Conservation (phyloP, 2,329 filamentous ascomycete species). For the Pseudopyricularia javanii region DNA sequence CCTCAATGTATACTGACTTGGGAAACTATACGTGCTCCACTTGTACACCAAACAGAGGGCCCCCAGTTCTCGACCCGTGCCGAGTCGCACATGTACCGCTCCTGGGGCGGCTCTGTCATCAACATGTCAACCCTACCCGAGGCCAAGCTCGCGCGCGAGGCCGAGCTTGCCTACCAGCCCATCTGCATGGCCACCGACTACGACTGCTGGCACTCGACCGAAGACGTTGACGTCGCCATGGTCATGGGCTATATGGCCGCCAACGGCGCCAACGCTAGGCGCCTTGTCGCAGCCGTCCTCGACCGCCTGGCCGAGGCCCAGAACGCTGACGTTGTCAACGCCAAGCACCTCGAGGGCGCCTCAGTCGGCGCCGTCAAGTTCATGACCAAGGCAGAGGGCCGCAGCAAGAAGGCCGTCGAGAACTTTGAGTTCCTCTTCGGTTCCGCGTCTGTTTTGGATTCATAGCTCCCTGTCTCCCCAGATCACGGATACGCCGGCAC, state of each 20-base stretch:
- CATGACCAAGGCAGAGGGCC: slow-evolving; percentile 70
- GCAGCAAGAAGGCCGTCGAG: slow-evolving; percentile 62
- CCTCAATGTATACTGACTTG: slow-evolving; percentile 1
- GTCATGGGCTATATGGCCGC: slow-evolving; percentile 94
- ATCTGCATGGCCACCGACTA: slow-evolving; percentile 99
- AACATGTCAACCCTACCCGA: slow-evolving; percentile 97
- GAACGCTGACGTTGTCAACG: slow-evolving; percentile 61
- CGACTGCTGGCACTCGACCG: slow-evolving; percentile 86
- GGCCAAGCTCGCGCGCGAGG: slow-evolving; percentile 90
- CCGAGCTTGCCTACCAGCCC: slow-evolving; percentile 94
- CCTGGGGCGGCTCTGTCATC: slow-evolving; percentile 88
- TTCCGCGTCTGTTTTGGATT: slow-evolving; percentile 38
- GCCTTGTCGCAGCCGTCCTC: slow-evolving; percentile 74
- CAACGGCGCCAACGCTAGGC: slow-evolving; percentile 77
- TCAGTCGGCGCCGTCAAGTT: slow-evolving; percentile 66
- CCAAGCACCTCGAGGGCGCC: slow-evolving; percentile 68
- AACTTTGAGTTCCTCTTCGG: slow-evolving; percentile 79
- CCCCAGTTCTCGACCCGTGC: slow-evolving; percentile 95
- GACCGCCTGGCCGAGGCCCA: slow-evolving; percentile 73
- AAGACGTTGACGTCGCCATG: slow-evolving; percentile 89
- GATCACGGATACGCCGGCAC: not conserved
- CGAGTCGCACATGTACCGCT: slow-evolving; percentile 88
- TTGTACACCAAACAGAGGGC: slow-evolving; percentile 76
- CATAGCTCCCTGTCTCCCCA: slow-evolving; percentile 9
- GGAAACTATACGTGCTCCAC: too few relatives aligned